A percentile compares a stretch with the other conserved stretches of the same genome.
Conservation (phyloP, 345 rosid species). For the Brassica napus region DNA sequence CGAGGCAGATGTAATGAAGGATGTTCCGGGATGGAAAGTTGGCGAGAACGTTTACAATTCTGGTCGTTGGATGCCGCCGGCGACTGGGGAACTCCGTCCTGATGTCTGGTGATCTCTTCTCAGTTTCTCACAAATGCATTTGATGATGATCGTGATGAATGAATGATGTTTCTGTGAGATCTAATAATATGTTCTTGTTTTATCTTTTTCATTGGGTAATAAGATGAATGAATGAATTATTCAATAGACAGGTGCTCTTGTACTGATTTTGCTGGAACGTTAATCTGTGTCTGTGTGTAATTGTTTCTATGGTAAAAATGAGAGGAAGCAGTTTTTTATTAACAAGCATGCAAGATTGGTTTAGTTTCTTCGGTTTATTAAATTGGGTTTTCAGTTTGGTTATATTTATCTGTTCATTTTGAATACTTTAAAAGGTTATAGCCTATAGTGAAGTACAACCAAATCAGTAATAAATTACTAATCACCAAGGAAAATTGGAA, state of each 20-base stretch:
- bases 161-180: not conserved
- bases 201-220: conserved; percentile 7
- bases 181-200: conserved; percentile 14
- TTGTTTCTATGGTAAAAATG: conserved; percentile 7
- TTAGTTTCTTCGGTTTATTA: not conserved
- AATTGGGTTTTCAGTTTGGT: not conserved
- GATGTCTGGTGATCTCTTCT: conserved; percentile 79
- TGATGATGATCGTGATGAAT: conserved; percentile 31
- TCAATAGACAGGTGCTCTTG: conserved; percentile 13
- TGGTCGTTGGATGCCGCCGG: conserved; percentile 99
- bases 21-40: conserved; percentile 98
- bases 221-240: conserved; percentile 19
- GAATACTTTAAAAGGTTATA: not conserved
- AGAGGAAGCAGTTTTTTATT: not conserved
- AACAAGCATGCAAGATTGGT: conserved; percentile 8
- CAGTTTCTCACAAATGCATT: conserved; percentile 10
- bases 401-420: not conserved
- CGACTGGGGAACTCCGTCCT: conserved; percentile 96
- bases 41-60: conserved; percentile 95
- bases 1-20: conserved; percentile 99
- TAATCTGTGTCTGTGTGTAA: conserved; percentile 15
- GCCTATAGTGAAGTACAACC: not conserved
- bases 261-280: conserved; percentile 19
- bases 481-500: not conserved
- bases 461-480: not conserved